Base-by-base conservation (phyloP, 768 basidiomycete species). In the Trametes meyenii region DNA sequence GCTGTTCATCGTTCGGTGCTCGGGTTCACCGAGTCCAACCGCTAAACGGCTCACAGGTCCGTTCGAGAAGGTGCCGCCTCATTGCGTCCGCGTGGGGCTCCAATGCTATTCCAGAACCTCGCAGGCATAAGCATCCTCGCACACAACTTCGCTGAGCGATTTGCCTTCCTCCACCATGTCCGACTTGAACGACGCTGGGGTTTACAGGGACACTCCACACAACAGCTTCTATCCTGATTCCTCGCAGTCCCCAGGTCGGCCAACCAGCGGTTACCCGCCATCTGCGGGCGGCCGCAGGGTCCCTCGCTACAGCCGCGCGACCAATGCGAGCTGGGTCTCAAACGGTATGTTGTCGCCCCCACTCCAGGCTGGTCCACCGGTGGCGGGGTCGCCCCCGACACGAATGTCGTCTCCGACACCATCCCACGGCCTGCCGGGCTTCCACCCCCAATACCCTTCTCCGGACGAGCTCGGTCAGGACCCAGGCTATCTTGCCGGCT, bases 81-180 rank as follows among this genome's bases (percentile, higher is more conserved):
- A 55, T 66, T 60, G 61, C 13, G 23, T 39, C 65, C 65, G 62
- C 61, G 65, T 61, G 64, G 64, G 39, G 26, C 38, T 1, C 8
- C 14, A 38, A 45, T 33, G 48, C 54, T 45, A 44, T 51, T 50
- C 49, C 42, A 17, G 46, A 54, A 52, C 40, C 38, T 33, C 26
- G 33, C 58, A 7, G 19, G 38, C 49, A 38, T 29, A 29, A 55
- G 43, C 54, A 24, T 54, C 42, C 24, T 36, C 29, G 13, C 50
- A 36, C 50, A 26, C 48, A 55, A 14, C 11, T 42, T n/a, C 46
- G 36, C 39, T 11, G 58, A 46, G 40, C 50, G 43, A 52, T 51
- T 46, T 57, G 42, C 55, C 56, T 55, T 52, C 49, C 49, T 49
- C 55, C 50, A 40, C 57, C 61, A 58, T 58, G 62, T 50, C 56